A percentile compares a stretch with the other conserved stretches of the same genome.
phyloP scores from a whole-genome alignment of 208 protist species.

The Tritrichomonas musculus region DNA sequence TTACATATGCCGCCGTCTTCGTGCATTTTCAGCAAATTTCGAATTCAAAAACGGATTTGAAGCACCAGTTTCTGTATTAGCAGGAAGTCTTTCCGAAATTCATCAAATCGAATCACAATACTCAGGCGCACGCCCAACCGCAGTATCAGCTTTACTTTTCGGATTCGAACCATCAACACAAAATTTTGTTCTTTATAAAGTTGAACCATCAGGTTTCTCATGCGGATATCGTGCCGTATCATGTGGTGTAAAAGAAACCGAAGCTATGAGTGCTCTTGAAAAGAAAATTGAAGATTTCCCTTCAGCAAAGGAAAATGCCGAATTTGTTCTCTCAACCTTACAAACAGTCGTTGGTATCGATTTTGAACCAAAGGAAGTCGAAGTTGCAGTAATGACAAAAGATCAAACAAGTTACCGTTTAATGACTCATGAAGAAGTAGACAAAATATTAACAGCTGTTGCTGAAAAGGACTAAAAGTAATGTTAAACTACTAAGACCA shows the following conservation, averaged over 20 bases:
- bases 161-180: neutral
- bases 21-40: conserved; percentile 85
- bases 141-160: neutral
- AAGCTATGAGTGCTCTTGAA: neutral
- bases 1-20: conserved; percentile 47
- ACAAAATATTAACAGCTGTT: neutral
- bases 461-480: conserved; percentile 33
- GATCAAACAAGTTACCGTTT: neutral
- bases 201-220: neutral
- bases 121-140: conserved; percentile 46
- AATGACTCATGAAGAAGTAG: neutral
- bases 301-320: neutral
- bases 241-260: conserved; percentile 12
- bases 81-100: conserved; percentile 85
- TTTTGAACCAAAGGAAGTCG: neutral
- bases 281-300: neutral
- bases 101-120: conserved; percentile 93
- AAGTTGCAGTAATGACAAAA: neutral
- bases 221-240: neutral
- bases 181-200: neutral
- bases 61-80: conserved; percentile 82
- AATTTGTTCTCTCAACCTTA: conserved; percentile 3
- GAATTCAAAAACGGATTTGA: conserved; percentile 83
- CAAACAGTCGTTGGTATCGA: neutral
- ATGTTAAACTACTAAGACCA: no score